These are phyloP conservation scores for Rutstroemia sydowiana DNA, from an alignment of 2,329 filamentous ascomycete species.

Conservation along the genomic window DNA sequence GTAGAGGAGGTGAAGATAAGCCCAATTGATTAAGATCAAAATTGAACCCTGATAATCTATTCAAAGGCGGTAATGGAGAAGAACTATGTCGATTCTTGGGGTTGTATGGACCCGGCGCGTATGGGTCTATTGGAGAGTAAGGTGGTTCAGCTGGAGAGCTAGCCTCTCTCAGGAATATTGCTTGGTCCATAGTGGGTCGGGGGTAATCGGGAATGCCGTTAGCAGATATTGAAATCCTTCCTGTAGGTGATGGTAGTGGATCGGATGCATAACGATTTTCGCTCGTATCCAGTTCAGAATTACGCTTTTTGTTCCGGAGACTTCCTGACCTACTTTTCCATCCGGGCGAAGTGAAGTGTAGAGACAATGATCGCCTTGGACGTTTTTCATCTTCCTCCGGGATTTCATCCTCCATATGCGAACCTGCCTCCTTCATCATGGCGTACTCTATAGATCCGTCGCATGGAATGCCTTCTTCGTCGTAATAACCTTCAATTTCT, in stretches of 20 bases:
- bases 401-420: too few relatives aligned
- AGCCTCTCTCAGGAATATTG: constrained; percentile 18
- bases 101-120: constrained; percentile 17
- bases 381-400: constrained; percentile 28
- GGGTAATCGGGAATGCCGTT: constrained; percentile 17
- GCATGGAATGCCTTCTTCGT: constrained; percentile 21
- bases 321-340: constrained; percentile 53
- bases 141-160: constrained; percentile 14
- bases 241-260: constrained; percentile 33
- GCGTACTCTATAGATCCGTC: constrained; percentile 19
- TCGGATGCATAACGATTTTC: constrained; percentile 48
- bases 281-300: constrained; percentile 35
- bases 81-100: constrained; percentile 37
- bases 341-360: constrained; percentile 50
- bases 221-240: constrained; percentile 21
- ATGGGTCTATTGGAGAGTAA: constrained; percentile 20
- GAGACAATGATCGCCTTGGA: constrained; percentile 48
- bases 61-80: constrained; percentile 49
- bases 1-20: constrained; percentile 33
- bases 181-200: constrained; percentile 21
- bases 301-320: constrained; percentile 47
- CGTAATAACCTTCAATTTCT: constrained; percentile 13
- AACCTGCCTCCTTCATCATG: not conserved
- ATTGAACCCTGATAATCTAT: constrained; percentile 47
- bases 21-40: constrained; percentile 44